Evolutionary conservation across 192 early-diverging fungal genomes (phyloP).

Genomic region (Coemansia sp.): DNA sequence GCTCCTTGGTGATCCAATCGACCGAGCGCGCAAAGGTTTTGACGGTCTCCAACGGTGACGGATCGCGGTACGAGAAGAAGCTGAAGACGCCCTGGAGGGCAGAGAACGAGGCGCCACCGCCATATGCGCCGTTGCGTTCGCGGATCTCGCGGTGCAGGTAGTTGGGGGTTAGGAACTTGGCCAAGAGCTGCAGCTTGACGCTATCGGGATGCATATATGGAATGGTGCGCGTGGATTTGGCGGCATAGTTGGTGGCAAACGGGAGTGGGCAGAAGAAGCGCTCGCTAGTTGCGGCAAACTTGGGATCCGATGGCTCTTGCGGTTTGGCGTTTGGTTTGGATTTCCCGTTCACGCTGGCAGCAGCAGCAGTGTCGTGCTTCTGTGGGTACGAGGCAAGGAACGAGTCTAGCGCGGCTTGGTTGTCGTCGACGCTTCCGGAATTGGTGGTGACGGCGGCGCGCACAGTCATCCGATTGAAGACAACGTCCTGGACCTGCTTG

Average conservation of each 20-base stretch:
- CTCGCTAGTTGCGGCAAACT: conserved; percentile 47
- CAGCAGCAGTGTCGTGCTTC: too few species aligned
- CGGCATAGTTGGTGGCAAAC: conserved; percentile 84
- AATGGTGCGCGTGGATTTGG: conserved; percentile 72
- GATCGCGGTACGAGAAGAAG: conserved; percentile 95
- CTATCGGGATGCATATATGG: conserved; percentile 86
- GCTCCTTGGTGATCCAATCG: conserved; percentile 65
- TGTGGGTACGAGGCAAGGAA: conserved; percentile 33
- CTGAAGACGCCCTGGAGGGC: conserved; percentile 77
- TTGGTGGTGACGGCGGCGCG: conserved; percentile 50
- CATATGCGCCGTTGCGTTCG: conserved; percentile 97
- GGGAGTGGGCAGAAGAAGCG: conserved; percentile 84
- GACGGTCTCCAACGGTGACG: conserved; percentile 72
- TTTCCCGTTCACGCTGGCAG: neutral
- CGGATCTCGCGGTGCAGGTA: conserved; percentile 96
- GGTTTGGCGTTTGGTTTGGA: neutral
- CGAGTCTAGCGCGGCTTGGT: conserved; percentile 37
- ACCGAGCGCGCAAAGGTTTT: conserved; percentile 65
- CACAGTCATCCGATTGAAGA: conserved; percentile 45
- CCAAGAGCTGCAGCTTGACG: conserved; percentile 74
- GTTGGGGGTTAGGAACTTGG: conserved; percentile 81
- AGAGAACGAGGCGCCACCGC: conserved; percentile 82
- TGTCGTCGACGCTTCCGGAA: conserved; percentile 25
- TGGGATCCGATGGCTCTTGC: conserved; percentile 3
- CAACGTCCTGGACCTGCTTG: conserved; percentile 47